Conservation (phyloP, 129 eudicot species). For the Calendula officinalis region DNA sequence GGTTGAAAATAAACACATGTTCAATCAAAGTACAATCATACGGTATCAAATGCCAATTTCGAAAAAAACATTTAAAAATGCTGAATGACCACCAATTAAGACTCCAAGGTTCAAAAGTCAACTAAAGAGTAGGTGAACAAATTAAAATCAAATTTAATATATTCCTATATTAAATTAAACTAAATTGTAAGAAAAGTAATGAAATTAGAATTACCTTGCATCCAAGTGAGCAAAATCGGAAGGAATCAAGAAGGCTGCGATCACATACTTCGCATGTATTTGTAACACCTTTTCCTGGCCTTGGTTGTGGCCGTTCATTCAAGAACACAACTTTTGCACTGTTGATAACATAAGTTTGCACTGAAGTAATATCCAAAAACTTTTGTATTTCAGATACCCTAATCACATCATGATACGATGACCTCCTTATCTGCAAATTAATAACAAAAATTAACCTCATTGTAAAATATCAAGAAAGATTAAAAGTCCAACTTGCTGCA, state of each 20-base stretch:
- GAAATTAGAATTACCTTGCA: constrained; percentile 66
- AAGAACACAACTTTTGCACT: constrained; percentile 91
- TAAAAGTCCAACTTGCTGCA: not conserved
- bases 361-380: constrained; percentile 65
- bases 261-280: constrained; percentile 90
- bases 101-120: constrained; percentile 21
- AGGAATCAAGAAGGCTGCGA: constrained; percentile 86
- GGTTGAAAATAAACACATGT: constrained; percentile 19
- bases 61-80: not conserved
- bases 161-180: not conserved
- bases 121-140: constrained; percentile 25
- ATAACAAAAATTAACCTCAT: not conserved
- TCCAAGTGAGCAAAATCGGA: constrained; percentile 90
- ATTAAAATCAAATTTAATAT: not conserved
- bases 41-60: no score
- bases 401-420: constrained; percentile 96
- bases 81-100: constrained; percentile 10
- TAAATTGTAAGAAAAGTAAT: not conserved
- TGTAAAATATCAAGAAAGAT: not conserved
- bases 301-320: constrained; percentile 88
- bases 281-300: constrained; percentile 96
- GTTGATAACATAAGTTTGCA: constrained; percentile 88
- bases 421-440: constrained; percentile 72
- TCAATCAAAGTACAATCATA: not conserved
- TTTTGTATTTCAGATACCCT: constrained; percentile 85